A percentile compares a stretch with the other conserved stretches of the same genome.
Evolutionary conservation across 176 grass and related monocot genomes (phyloP).

Genomic region (Oryza australiensis): DNA sequence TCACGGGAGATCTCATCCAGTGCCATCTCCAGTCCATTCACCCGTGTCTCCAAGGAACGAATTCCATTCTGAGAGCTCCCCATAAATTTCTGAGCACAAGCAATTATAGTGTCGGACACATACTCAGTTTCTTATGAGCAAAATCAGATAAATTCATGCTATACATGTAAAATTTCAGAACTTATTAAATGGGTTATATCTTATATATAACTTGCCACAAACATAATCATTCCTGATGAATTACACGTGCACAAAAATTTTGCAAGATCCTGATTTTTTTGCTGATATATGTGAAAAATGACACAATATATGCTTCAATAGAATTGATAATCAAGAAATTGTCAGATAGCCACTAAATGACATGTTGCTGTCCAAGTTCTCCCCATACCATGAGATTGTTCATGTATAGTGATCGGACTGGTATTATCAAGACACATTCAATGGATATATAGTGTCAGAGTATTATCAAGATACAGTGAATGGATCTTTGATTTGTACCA

Average conservation of each 20-base stretch:
- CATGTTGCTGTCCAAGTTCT: constrained; percentile 6
- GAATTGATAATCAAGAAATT: constrained; percentile 15
- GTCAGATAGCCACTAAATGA: constrained; percentile 25
- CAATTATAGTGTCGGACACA: constrained; percentile 21
- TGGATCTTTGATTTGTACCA: constrained; percentile 21
- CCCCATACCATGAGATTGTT: constrained; percentile 34
- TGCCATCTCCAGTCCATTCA: constrained; percentile 83
- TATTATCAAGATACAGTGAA: constrained; percentile 37
- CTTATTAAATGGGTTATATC: neutral
- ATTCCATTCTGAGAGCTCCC: constrained; percentile 91
- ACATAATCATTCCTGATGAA: neutral
- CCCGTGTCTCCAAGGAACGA: constrained; percentile 79
- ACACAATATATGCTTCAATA: constrained; percentile 1
- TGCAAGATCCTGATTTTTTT: neutral
- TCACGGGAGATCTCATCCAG: constrained; percentile 82
- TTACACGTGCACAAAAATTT: neutral
- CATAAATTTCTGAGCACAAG: constrained; percentile 79
- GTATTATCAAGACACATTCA: constrained; percentile 32
- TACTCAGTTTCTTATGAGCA: constrained; percentile 1
- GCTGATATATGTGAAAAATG: neutral
- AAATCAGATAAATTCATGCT: neutral
- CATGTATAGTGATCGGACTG: neutral
- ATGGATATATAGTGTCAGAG: neutral
- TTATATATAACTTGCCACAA: neutral
- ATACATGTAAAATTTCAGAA: constrained; percentile 14